A percentile compares a stretch with the other conserved stretches of the same genome.
Conservation (phyloP, 306 rosid species). For the Cicer judaicum region DNA sequence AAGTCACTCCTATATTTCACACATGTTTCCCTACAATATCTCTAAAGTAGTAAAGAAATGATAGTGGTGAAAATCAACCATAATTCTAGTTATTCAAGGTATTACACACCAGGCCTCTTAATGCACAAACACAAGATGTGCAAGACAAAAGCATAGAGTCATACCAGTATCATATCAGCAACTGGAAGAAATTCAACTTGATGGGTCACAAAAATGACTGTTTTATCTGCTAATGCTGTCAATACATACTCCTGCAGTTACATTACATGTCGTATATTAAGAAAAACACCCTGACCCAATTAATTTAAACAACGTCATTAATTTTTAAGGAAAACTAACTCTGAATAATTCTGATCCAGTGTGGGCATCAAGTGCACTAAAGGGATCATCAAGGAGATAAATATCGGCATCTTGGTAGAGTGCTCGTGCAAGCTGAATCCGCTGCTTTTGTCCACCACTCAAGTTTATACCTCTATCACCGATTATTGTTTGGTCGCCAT, state of each 20-base stretch:
- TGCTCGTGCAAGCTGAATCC: slow-evolving; percentile 70
- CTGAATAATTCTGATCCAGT: slow-evolving; percentile 83
- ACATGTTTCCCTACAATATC: slow-evolving; percentile 16
- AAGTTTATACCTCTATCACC: slow-evolving; percentile 96
- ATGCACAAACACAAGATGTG: slow-evolving; percentile 28
- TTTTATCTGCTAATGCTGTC: slow-evolving; percentile 82
- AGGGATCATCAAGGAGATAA: slow-evolving; percentile 98
- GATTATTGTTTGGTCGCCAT: slow-evolving; percentile 92
- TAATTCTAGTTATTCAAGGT: not conserved
- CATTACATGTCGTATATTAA: slow-evolving; percentile 47
- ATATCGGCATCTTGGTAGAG: slow-evolving; percentile 97
- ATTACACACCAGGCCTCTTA: slow-evolving; percentile 21
- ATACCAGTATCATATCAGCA: slow-evolving; percentile 93
- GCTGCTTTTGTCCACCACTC: slow-evolving; percentile 98
- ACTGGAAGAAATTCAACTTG: slow-evolving; percentile 98
- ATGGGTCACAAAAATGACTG: slow-evolving; percentile 93
- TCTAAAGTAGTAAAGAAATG: slow-evolving; percentile 7
- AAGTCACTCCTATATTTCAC: not conserved
- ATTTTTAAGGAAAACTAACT: slow-evolving; percentile 47
- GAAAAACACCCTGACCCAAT: slow-evolving; percentile 33
- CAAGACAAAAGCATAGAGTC: slow-evolving; percentile 39
- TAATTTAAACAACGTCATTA: slow-evolving; percentile 39
- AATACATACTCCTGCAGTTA: slow-evolving; percentile 87
- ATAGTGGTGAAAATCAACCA: not conserved
- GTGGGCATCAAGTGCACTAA: slow-evolving; percentile 98